Evolutionary conservation across 163 green algal species (phyloP).

Genomic region (Picocystis sp.): DNA sequence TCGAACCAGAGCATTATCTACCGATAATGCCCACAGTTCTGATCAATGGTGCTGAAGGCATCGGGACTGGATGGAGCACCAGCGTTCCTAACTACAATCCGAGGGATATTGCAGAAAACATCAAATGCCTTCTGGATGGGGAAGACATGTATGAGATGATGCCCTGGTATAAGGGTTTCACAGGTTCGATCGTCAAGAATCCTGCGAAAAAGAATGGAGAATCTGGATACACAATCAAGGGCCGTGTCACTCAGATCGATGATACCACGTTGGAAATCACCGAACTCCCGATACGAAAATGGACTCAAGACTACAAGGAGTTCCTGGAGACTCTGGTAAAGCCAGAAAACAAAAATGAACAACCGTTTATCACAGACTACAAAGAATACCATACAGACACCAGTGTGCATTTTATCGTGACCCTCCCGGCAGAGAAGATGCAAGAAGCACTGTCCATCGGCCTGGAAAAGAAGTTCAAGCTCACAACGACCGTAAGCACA

Average conservation of each 20-base stretch:
- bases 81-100: constrained; percentile 96
- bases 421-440: constrained; percentile 50
- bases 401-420: constrained; percentile 75
- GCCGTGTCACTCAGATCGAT: constrained; percentile 27
- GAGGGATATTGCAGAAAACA: constrained; percentile 74
- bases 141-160: constrained; percentile 59
- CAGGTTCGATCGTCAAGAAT: constrained; percentile 29
- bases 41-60: constrained; percentile 96
- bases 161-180: constrained; percentile 82
- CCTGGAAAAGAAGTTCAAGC: constrained; percentile 84
- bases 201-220: neutral
- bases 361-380: constrained; percentile 56
- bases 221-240: constrained; percentile 13
- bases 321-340: constrained; percentile 76
- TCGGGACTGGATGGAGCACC: constrained; percentile 96
- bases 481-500: constrained; percentile 59
- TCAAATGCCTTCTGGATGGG: constrained; percentile 56
- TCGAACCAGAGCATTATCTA: constrained; percentile 93
- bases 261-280: constrained; percentile 76
- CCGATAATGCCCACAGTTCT: constrained; percentile 88
- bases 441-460: constrained; percentile 35
- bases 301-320: constrained; percentile 99
- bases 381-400: constrained; percentile 85
- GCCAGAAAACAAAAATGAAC: constrained; percentile 34
- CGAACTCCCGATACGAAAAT: constrained; percentile 90